phyloP scores from a whole-genome alignment of 2,329 filamentous ascomycete species.

The Neurospora crassa region DNA sequence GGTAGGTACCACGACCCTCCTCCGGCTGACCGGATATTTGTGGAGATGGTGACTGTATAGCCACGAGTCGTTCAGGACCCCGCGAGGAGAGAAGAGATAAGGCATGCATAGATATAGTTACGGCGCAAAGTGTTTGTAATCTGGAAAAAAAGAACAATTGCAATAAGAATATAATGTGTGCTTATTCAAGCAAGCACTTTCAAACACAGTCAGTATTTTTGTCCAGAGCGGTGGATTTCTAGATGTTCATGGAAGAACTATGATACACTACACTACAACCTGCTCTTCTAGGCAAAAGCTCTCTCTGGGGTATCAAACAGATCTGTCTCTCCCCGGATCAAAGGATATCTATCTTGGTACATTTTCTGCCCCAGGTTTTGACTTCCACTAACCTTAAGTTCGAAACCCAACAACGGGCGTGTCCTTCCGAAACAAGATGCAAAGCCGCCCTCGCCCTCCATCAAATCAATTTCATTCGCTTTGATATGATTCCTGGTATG shows the following conservation, averaged over 20 bases:
- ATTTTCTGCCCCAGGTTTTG: neutral
- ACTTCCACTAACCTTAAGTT: neutral
- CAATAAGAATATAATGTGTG: neutral
- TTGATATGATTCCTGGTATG: neutral
- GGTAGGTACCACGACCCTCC: neutral
- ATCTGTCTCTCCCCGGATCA: neutral
- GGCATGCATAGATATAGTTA: neutral
- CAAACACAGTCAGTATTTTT: neutral
- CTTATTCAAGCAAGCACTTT: neutral
- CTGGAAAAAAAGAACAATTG: neutral
- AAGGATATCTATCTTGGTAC: neutral
- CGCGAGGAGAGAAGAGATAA: neutral
- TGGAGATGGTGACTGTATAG: neutral
- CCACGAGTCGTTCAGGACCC: neutral
- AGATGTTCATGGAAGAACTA: neutral
- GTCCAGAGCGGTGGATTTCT: neutral
- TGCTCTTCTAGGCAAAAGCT: neutral
- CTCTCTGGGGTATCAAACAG: neutral
- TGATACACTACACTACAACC: neutral
- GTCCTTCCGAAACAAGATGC: neutral
- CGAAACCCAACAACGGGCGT: neutral
- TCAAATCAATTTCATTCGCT: neutral
- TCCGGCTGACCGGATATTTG: neutral
- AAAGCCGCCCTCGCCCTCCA: neutral
- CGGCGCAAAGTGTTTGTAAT: neutral